These are phyloP conservation scores for Lachancea dasiensis DNA, from an alignment of 805 yeast genomes.

Conservation along the genomic window DNA sequence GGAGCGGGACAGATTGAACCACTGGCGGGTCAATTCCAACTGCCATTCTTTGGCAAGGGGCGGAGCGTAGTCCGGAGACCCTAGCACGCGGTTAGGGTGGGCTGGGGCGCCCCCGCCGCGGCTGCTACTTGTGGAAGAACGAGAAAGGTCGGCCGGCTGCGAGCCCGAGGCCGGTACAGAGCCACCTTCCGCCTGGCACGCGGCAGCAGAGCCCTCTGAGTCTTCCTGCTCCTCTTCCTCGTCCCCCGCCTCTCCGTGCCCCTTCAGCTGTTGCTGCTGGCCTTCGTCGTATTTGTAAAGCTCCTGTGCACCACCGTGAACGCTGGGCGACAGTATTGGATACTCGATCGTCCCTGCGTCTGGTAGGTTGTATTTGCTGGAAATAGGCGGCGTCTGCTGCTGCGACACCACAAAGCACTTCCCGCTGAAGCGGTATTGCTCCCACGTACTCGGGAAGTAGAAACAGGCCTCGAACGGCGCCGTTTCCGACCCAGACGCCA, in stretches of 20 bases:
- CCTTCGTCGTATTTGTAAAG: slow-evolving; percentile 15
- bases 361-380: slow-evolving; percentile 1
- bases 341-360: slow-evolving; percentile 15
- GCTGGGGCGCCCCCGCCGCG: slow-evolving; percentile 5
- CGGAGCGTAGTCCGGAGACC: slow-evolving; percentile 27
- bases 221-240: too few relatives aligned
- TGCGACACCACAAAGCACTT: slow-evolving; percentile 43
- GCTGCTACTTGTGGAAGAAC: slow-evolving; percentile 6
- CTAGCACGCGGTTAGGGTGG: slow-evolving; percentile 6
- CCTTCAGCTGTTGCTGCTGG: too few relatives aligned
- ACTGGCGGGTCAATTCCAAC: slow-evolving; percentile 54
- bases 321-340: slow-evolving; percentile 30
- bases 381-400: slow-evolving; percentile 12
- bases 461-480: slow-evolving; percentile 70
- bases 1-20: slow-evolving; percentile 53
- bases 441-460: slow-evolving; percentile 54
- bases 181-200: too few relatives aligned
- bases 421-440: slow-evolving; percentile 72
- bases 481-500: slow-evolving; percentile 28
- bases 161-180: too few relatives aligned
- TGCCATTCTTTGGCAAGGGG: slow-evolving; percentile 63
- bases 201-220: neutral
- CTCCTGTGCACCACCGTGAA: slow-evolving; percentile 18
- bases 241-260: too few relatives aligned
- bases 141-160: slow-evolving; percentile 4